Conservation (phyloP, 169 alveolate genomes). For the Eimeria falciformis region DNA sequence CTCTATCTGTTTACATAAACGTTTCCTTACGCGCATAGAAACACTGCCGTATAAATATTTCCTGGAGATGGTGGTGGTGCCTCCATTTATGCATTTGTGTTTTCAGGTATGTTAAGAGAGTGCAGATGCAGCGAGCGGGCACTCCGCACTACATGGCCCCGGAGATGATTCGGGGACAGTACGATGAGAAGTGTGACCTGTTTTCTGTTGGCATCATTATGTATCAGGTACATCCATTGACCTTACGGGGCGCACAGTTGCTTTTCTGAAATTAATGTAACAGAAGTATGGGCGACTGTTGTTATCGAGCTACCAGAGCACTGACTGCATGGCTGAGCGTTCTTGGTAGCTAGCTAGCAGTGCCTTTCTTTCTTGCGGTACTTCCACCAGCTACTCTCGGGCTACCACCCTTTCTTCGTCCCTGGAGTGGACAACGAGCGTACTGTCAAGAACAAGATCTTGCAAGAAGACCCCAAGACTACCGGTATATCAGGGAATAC, state of each 20-base stretch:
- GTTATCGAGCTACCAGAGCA: no score
- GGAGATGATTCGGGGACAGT: conserved; percentile 85
- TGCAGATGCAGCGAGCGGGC: conserved; percentile 80
- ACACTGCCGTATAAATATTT: no score
- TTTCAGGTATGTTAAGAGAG: conserved; percentile 40
- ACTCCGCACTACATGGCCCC: conserved; percentile 91
- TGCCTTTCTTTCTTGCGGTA: background rate
- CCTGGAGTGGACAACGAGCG: conserved; percentile 86
- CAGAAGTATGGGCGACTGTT: background rate
- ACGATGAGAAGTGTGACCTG: conserved; percentile 88
- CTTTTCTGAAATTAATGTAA: no score
- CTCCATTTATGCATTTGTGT: no score
- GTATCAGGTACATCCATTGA: conserved; percentile 77
- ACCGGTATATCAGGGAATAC: background rate
- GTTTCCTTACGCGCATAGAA: no score
- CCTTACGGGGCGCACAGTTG: no score
- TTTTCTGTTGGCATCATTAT: conserved; percentile 89
- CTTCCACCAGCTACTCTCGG: conserved; percentile 82
- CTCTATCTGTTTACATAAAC: no score
- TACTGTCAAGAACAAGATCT: conserved; percentile 75
- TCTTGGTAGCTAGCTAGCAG: no score
- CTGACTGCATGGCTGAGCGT: no score
- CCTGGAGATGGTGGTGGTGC: no score
- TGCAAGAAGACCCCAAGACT: conserved; percentile 52
- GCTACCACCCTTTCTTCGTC: conserved; percentile 86